phyloP scores from a whole-genome alignment of 2,329 filamentous ascomycete species.

The Penicillium sp. region DNA sequence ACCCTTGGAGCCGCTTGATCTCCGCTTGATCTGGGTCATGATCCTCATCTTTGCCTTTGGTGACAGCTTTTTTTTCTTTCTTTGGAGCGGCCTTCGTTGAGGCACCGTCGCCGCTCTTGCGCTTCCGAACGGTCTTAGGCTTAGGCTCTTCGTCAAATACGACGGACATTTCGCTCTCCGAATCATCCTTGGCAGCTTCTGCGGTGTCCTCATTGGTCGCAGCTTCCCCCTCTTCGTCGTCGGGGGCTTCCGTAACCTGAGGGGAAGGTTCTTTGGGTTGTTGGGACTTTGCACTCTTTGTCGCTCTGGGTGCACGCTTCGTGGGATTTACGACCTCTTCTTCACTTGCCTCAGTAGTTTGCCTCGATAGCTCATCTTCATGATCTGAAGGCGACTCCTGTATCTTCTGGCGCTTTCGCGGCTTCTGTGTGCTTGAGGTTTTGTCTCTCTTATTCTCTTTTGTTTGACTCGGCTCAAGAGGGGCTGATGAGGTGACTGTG shows the following conservation, averaged over 20 bases:
- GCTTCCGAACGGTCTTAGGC: conserved; percentile 61
- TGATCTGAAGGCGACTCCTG: conserved; percentile 33
- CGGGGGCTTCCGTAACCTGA: conserved; percentile 13
- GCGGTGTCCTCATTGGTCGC: conserved; percentile 24
- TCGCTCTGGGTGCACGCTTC: conserved; percentile 20
- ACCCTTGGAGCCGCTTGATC: conserved; percentile 84
- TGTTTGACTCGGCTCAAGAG: conserved; percentile 23
- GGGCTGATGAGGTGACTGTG: conserved; percentile 21
- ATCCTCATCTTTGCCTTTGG: conserved; percentile 52
- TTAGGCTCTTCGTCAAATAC: conserved; percentile 76
- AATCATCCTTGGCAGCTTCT: conserved; percentile 52
- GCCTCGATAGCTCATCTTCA: conserved; percentile 22
- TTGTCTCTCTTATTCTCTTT: conserved; percentile 37
- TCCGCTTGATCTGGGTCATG: conserved; percentile 70
- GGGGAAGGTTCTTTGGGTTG: conserved; percentile 13
- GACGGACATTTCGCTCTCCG: conserved; percentile 70
- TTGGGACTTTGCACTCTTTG: conserved; percentile 16
- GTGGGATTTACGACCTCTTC: conserved; percentile 27
- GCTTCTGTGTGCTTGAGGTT: conserved; percentile 23
- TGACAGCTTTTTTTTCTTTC: conserved; percentile 39
- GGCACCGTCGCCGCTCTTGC: conserved; percentile 34
- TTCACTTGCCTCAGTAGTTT: conserved; percentile 28
- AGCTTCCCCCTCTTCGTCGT: conserved; percentile 23
- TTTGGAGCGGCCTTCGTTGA: conserved; percentile 31
- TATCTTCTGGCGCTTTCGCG: conserved; percentile 43